Evolutionary conservation across 257 asterid species (phyloP), one percentile per base, ranked within the genome.

Genomic region (Perilla frutescens): DNA sequence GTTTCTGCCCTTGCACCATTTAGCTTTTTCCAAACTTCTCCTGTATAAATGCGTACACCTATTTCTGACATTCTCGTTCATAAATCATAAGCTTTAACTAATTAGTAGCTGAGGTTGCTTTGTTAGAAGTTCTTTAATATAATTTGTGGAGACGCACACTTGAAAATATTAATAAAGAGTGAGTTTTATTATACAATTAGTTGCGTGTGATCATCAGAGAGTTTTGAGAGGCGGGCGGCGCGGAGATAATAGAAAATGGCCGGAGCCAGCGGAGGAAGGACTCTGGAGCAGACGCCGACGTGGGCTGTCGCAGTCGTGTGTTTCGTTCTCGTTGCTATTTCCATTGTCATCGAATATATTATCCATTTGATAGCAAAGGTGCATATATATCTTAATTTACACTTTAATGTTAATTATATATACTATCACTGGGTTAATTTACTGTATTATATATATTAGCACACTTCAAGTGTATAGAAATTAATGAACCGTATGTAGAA

Each of bases 231-330:
- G 26, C 26, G 26, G 26, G 26, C 26, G 26, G 26, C 1, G 26
- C 36, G 69, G 62, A 56, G 60, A 26, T 6, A 26, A n/a, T 14
- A 72, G 47, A 61, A 67, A 45, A 91, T 91, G 97, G 96, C 96
- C 12, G 97, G 91, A 73, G 91, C 72, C 44, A 62, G 85, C 49
- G 93, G 91, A 70, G 90, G 91, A 79, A 78, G 89, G 59, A 59
- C 95, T 6, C 75, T 92, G 68, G 96, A 92, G 79, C 83, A 86
- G 66, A 92, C 98, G 2, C 95, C 98, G 64, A 92, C 98, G 11
- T 92, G 98, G 98, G 98, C 98, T 0, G 95, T 92, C 1, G 97
- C 98, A 39, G 88, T 82, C 2, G 95, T 92, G n/a, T 90, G 96
- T 58, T 90, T 92, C 43, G 87, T 75, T 14, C 68, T 92, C 71